Evolutionary conservation across 2,329 filamentous ascomycete species (phyloP).

Genomic region (Trichoderma lentiforme): DNA sequence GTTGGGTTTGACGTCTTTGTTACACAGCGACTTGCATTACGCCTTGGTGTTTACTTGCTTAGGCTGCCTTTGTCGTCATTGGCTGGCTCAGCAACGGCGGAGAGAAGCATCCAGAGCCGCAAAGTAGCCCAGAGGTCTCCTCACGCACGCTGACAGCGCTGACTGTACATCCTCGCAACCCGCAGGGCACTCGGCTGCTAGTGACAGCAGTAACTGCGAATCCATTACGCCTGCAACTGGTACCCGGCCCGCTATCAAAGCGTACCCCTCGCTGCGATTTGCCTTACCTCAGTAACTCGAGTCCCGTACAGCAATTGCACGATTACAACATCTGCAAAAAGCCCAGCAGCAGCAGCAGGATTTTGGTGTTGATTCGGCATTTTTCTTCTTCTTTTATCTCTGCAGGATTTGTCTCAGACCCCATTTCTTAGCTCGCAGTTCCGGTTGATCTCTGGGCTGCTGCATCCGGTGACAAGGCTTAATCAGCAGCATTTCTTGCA

Average conservation of each 20-base stretch:
- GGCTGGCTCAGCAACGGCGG: not conserved
- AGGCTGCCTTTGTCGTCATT: not conserved
- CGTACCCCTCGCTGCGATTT: constrained; percentile 5
- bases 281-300: not conserved
- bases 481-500: not conserved
- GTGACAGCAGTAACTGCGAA: not conserved
- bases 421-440: not conserved
- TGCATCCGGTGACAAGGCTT: not conserved
- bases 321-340: not conserved
- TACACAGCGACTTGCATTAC: not conserved
- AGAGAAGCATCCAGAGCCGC: not conserved
- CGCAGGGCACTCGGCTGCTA: not conserved
- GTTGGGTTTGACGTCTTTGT: not conserved
- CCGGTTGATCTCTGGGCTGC: not conserved
- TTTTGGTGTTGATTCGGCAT: not conserved
- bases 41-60: not conserved
- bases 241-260: not conserved
- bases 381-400: not conserved
- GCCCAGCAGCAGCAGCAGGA: not conserved
- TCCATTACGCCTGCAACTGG: not conserved
- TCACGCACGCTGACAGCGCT: not conserved
- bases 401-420: not conserved
- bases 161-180: not conserved
- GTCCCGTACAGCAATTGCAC: not conserved
- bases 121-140: not conserved